Base-by-base conservation (phyloP, 257 asterid genomes). In the Agastache rugosa region DNA sequence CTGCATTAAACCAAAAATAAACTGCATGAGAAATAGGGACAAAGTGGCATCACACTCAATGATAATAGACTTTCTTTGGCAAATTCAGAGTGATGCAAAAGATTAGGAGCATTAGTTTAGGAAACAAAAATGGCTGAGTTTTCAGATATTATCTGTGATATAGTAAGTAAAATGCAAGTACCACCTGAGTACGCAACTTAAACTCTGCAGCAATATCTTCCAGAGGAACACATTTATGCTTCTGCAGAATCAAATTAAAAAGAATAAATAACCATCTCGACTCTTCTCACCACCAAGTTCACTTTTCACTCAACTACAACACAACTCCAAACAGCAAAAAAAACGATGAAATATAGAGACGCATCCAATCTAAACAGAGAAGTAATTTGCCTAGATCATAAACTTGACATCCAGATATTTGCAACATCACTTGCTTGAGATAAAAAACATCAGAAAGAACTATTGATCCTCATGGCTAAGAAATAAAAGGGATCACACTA, bases 191-290 rank as follows among this genome's bases (percentile, higher is more conserved):
- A 48, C 98, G 90, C 67, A 95, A 73, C 84, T 92, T 95, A 79
- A 92, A 95, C 83, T 95, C 99, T 69, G 99, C 99, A 45, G 98
- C 96, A 80, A 95, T 88, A 81, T 95, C 99, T 80, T 95, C 99
- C 82, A 95, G 81, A 41, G 96, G 98, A 74, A 95, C 92, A 76
- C 98, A 95, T 75, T 95, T 95, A 54, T 92, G 92, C 76, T 88
- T 91, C 98, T 92, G 93, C 85, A 81, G 79, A 73, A 59, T 79
- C 65, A 78, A 69, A 72, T 59, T 3, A 35, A 37, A 54, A 66
- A 61, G 50, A 63, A 77, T 22, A 78, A 48, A 69, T 27, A 69
- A 71, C 34, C 53, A 53, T 63, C 34, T 67, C 11, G 29, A 16
- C 39, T 17, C 65, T 41, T 69, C 56, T 27, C 9, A 11, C 6